Evolutionary conservation across 805 yeast genomes (phyloP).

Genomic region (Candida railenensis): DNA sequence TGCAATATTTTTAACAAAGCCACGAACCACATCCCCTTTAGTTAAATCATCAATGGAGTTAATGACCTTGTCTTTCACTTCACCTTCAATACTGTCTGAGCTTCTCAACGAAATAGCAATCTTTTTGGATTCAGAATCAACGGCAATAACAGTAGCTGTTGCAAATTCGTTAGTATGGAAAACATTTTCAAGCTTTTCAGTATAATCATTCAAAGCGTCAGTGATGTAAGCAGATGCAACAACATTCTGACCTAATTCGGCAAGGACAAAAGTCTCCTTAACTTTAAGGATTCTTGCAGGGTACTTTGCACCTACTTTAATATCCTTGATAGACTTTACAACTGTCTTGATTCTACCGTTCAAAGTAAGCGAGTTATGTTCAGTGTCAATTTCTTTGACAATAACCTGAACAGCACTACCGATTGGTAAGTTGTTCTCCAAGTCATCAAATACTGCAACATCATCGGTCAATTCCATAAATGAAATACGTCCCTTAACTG

Average conservation of each 20-base stretch:
- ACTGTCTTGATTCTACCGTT: constrained; percentile 45
- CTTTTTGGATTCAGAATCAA: constrained; percentile 50
- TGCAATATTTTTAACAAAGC: constrained; percentile 73
- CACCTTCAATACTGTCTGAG: constrained; percentile 23
- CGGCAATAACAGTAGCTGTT: constrained; percentile 52
- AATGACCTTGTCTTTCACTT: constrained; percentile 53
- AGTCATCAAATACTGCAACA: constrained; percentile 42
- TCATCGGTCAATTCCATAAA: constrained; percentile 63
- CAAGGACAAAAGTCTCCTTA: constrained; percentile 58
- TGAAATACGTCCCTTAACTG: constrained; percentile 63
- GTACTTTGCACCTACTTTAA: constrained; percentile 51
- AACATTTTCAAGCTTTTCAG: constrained; percentile 48
- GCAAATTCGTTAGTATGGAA: constrained; percentile 54
- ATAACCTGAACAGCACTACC: constrained; percentile 67
- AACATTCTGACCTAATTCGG: constrained; percentile 64
- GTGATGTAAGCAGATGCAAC: constrained; percentile 68
- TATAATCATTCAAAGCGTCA: constrained; percentile 73
- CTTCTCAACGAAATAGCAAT: constrained; percentile 62
- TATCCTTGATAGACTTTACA: constrained; percentile 45
- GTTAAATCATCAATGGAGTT: constrained; percentile 50
- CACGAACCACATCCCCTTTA: constrained; percentile 74
- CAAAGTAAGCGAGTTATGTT: constrained; percentile 49
- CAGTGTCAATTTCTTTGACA: constrained; percentile 53
- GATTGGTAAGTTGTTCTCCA: constrained; percentile 61
- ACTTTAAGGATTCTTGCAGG: constrained; percentile 66